Evolutionary conservation across 768 basidiomycete species (phyloP).

Genomic region (Tricholoma bakamatsutake): DNA sequence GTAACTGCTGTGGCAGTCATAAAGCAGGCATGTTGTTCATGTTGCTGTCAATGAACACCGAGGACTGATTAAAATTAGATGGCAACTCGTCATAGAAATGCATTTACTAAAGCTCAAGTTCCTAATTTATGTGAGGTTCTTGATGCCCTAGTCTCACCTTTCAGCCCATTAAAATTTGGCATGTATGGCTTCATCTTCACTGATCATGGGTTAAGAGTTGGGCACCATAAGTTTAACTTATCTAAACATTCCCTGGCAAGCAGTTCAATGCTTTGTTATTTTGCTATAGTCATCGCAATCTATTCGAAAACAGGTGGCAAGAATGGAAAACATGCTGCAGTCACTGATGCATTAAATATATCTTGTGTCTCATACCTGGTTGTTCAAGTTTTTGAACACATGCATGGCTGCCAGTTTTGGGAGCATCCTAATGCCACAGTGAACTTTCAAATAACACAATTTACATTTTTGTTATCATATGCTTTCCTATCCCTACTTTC

Average conservation of each 20-base stretch:
- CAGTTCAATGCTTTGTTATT: not conserved
- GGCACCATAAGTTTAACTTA: not conserved
- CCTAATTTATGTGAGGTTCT: too few species aligned
- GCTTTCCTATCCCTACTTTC: not conserved
- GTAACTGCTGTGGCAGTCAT: too few species aligned
- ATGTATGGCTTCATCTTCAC: too few species aligned
- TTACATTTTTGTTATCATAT: not conserved
- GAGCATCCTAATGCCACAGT: not conserved
- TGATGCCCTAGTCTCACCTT: too few species aligned
- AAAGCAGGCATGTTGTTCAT: too few species aligned
- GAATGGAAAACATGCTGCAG: not conserved
- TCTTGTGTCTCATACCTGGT: conserved; percentile 9
- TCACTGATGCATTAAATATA: conserved; percentile 7
- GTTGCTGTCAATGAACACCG: too few species aligned
- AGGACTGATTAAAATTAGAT: too few species aligned
- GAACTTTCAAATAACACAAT: not conserved
- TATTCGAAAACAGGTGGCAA: conserved; percentile 2
- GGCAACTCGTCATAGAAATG: too few species aligned
- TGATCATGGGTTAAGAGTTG: too few species aligned
- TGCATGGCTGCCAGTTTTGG: conserved; percentile 7
- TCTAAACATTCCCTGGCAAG: not conserved
- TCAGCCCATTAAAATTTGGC: too few species aligned
- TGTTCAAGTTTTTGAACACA: conserved; percentile 14
- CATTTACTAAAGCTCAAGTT: too few species aligned
- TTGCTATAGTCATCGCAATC: conserved; percentile 4